phyloP scores from a whole-genome alignment of 1,284 basidiomycete species.

The Leccinum ponderosum region DNA sequence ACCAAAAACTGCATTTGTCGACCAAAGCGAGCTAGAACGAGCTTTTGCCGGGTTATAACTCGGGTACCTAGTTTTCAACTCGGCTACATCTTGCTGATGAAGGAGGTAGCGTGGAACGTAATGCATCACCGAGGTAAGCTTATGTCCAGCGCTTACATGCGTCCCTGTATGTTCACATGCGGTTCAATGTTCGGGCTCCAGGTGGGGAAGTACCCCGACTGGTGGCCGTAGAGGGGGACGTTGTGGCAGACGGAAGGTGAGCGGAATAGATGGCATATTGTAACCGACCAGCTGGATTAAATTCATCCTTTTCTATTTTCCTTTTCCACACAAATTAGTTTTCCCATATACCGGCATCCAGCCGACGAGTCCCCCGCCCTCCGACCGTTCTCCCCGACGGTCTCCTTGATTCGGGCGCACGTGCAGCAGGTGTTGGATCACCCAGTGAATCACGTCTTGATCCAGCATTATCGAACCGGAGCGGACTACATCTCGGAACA shows the following conservation, averaged over 20 bases:
- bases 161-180: conserved; percentile 6
- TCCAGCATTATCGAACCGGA: conserved; percentile 73
- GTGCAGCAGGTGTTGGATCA: conserved; percentile 56
- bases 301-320: conserved; percentile 4
- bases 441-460: conserved; percentile 75
- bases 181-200: conserved; percentile 27
- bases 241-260: conserved; percentile 63
- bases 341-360: conserved; percentile 77
- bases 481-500: conserved; percentile 81
- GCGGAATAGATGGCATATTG: conserved; percentile 11
- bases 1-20: too few species aligned
- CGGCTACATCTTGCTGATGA: too few species aligned
- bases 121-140: conserved; percentile 69
- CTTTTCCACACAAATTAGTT: conserved; percentile 38
- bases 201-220: conserved; percentile 76
- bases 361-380: conserved; percentile 72
- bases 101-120: conserved; percentile 67
- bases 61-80: too few species aligned
- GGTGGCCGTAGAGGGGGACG: conserved; percentile 68
- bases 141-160: conserved; percentile 1
- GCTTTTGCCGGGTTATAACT: too few species aligned
- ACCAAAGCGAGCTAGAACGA: too few species aligned
- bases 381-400: conserved; percentile 63
- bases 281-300: conserved; percentile 1
- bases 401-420: conserved; percentile 57